Evolutionary conservation across 371 early-diverging fungal genomes (phyloP).

Genomic region (Mortierella sp.): DNA sequence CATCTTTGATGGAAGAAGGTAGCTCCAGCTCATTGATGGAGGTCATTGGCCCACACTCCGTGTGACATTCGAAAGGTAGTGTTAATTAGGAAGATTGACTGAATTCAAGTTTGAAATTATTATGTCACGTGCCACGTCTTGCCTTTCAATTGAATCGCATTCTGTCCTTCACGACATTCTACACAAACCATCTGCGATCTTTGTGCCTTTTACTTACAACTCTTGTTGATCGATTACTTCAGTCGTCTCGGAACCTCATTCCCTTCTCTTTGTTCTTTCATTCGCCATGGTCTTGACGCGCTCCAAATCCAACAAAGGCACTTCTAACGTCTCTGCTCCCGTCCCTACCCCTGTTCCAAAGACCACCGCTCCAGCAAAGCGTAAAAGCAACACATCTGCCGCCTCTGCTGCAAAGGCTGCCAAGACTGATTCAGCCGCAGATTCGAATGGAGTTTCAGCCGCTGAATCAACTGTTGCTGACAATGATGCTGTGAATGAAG

Average conservation of each 20-base stretch:
- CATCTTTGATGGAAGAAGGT: slow-evolving; percentile 27
- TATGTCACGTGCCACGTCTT: no score
- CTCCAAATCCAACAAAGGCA: slow-evolving; percentile 32
- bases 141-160: neutral
- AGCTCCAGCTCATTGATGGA: slow-evolving; percentile 43
- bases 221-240: neutral
- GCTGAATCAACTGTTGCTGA: neutral
- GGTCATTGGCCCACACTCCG: slow-evolving; percentile 35
- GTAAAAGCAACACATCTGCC: slow-evolving; percentile 28
- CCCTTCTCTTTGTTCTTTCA: neutral
- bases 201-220: neutral
- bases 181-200: no score
- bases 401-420: slow-evolving; percentile 24
- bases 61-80: neutral
- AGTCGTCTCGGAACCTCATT: no score
- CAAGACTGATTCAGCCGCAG: slow-evolving; percentile 26
- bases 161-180: neutral
- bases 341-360: slow-evolving; percentile 20
- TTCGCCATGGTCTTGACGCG: slow-evolving; percentile 44
- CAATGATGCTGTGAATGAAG: no score
- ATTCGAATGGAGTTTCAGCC: neutral
- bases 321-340: slow-evolving; percentile 6
- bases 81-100: no score
- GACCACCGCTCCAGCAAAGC: slow-evolving; percentile 27
- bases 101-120: no score